phyloP scores from a whole-genome alignment of 2,329 filamentous ascomycete genomes.

The Akanthomyces lecanii region DNA sequence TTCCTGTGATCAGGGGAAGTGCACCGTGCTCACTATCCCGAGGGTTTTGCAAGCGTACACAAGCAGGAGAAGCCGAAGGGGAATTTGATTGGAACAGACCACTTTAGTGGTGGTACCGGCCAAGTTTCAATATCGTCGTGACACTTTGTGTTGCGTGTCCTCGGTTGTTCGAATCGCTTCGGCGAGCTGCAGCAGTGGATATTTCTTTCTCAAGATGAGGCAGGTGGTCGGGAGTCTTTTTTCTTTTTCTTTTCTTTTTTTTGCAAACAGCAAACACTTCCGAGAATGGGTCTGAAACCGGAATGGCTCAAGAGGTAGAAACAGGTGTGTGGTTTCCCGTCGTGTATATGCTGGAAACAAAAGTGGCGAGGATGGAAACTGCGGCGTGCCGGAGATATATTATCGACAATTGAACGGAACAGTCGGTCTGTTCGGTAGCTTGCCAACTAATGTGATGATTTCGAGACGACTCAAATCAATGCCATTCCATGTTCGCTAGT shows the following conservation, averaged over 20 bases:
- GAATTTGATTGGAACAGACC: conserved; percentile 9
- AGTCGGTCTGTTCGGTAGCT: background rate
- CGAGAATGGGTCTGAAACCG: background rate
- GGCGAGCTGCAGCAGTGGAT: background rate
- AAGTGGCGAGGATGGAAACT: background rate
- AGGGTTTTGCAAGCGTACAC: background rate
- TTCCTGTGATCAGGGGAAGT: background rate
- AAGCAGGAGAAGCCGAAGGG: background rate
- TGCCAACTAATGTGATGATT: background rate
- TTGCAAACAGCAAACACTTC: background rate
- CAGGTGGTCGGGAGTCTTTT: background rate
- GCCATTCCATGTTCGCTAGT: conserved; percentile 11
- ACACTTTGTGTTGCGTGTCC: conserved; percentile 11
- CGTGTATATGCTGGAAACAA: background rate
- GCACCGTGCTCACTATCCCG: background rate
- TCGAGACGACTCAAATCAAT: conserved; percentile 3
- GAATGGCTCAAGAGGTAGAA: background rate
- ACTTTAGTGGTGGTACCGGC: background rate
- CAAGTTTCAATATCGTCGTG: conserved; percentile 12
- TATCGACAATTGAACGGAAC: background rate
- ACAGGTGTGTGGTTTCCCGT: background rate
- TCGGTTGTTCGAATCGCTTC: conserved; percentile 14
- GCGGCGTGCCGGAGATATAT: background rate
- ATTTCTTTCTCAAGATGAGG: background rate
- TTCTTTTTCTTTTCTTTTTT: background rate